Evolutionary conservation across 2,329 filamentous ascomycete genomes (phyloP).

Genomic region (Xylaria sp.): DNA sequence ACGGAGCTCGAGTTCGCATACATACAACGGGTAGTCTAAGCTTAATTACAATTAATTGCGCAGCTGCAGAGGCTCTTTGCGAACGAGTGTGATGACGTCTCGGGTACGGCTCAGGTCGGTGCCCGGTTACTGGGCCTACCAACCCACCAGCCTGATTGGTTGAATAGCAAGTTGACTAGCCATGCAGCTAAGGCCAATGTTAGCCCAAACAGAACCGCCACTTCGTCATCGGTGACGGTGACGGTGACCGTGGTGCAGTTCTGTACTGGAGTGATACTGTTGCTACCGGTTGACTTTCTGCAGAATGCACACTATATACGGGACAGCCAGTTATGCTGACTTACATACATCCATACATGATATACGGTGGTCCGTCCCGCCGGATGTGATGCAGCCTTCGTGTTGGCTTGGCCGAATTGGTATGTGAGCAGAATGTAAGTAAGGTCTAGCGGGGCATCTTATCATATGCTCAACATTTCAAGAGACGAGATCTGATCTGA

Average conservation of each 20-base stretch:
- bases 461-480: neutral
- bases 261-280: too few species aligned
- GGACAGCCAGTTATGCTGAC: too few species aligned
- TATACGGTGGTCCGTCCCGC: too few species aligned
- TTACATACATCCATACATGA: too few species aligned
- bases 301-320: too few species aligned
- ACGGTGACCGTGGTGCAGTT: neutral
- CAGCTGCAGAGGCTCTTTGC: too few species aligned
- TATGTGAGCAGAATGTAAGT: too few species aligned
- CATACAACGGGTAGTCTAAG: too few species aligned
- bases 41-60: too few species aligned
- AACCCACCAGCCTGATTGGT: neutral
- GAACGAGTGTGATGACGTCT: slow-evolving; percentile 9
- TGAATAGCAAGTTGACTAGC: neutral
- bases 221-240: slow-evolving; percentile 6
- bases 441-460: neutral
- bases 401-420: neutral
- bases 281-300: too few species aligned
- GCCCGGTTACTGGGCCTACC: neutral
- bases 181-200: slow-evolving; percentile 1
- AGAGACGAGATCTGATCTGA: neutral
- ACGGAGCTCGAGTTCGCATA: too few species aligned
- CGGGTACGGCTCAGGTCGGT: neutral
- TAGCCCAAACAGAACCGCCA: neutral
- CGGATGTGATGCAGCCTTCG: neutral